Base-by-base conservation (phyloP, 2,329 filamentous ascomycete species). In the Alternaria alternata region DNA sequence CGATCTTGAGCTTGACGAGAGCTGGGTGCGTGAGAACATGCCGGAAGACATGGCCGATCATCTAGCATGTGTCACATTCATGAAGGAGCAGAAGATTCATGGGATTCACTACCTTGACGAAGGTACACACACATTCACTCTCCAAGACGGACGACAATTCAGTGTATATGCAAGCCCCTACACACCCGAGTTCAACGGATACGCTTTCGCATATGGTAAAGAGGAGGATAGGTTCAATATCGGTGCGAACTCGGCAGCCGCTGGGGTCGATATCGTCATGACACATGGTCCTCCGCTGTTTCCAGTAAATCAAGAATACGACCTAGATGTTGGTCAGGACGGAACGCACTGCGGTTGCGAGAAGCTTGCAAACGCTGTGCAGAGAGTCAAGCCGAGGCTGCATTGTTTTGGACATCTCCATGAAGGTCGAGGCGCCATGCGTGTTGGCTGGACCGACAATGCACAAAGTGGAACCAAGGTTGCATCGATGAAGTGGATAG, bases 21-120 rank as follows among this genome's bases (percentile, higher is more conserved):
- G 30, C 3, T 67, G 59, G 44, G 14, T 59, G 7, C 20, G 38
- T 1, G 18, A 59, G n/a, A 54, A 54, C 30, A 42, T 30, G 12
- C 11, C 20, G 14, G 56, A 57, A 16, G 52, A 53, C 5, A 51
- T 63, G 62, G 42, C 62, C n/a, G 46, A 78, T 78, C 16, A 77
- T 76, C 57, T 73, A 72, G 22, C 44, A 12, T 46, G 68, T 14
- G 24, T 59, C 1, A 76, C 30, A 0, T 54, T 54, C 18, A 18
- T 64, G 30, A 53, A 46, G 28, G 42, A 51, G 4, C 51, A 61
- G 12, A 30, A 55, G 18, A 39, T 26, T 2, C 16, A 26, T 8
- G 83, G 84, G 1, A 81, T 87, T 5, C 69, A 78, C 6, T 86
- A 85, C 61, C 72, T 88, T 28, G 81, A 84, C 16, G 85, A 88